Conservation (phyloP, 768 basidiomycete genomes). For the Erythrobasidium yunnanense region DNA sequence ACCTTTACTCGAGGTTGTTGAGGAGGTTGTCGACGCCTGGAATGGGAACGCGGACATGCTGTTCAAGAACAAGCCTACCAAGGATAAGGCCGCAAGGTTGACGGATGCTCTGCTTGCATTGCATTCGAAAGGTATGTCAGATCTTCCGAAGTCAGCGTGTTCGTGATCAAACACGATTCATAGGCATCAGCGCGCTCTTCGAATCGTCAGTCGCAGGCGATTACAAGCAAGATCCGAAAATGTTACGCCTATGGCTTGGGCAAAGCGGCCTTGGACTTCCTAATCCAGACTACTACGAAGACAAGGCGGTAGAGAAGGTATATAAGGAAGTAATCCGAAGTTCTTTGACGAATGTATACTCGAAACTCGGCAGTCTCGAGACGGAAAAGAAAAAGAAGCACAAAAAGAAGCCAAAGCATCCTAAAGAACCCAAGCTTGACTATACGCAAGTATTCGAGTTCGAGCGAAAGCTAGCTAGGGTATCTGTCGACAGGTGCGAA, state of each 20-base stretch:
- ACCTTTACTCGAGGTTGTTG: slow-evolving; percentile 60
- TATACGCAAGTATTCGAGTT: slow-evolving; percentile 59
- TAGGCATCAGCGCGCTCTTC: slow-evolving; percentile 69
- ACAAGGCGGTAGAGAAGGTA: slow-evolving; percentile 55
- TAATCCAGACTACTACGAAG: slow-evolving; percentile 66
- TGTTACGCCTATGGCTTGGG: neutral
- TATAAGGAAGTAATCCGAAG: slow-evolving; percentile 61
- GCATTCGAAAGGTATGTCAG: slow-evolving; percentile 40
- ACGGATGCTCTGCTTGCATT: slow-evolving; percentile 42
- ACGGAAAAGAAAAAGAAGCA: slow-evolving; percentile 29
- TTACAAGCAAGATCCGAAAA: slow-evolving; percentile 61
- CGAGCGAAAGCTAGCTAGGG: slow-evolving; percentile 64
- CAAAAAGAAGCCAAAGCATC: slow-evolving; percentile 43
- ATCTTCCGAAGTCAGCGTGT: neutral
- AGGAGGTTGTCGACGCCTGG: slow-evolving; percentile 54
- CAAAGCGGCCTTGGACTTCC: slow-evolving; percentile 27
- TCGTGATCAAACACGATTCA: neutral
- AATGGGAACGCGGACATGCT: slow-evolving; percentile 15
- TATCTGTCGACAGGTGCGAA: slow-evolving; percentile 66
- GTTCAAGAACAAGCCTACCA: neutral
- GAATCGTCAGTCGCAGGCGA: slow-evolving; percentile 80
- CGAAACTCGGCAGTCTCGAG: slow-evolving; percentile 45
- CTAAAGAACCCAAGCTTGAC: slow-evolving; percentile 47
- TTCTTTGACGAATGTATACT: slow-evolving; percentile 54
- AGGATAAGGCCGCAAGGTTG: slow-evolving; percentile 29